Evolutionary conservation across 2,329 filamentous ascomycete species (phyloP), one percentile per base, ranked within the genome.

Genomic region (Fusarium chaquense): DNA sequence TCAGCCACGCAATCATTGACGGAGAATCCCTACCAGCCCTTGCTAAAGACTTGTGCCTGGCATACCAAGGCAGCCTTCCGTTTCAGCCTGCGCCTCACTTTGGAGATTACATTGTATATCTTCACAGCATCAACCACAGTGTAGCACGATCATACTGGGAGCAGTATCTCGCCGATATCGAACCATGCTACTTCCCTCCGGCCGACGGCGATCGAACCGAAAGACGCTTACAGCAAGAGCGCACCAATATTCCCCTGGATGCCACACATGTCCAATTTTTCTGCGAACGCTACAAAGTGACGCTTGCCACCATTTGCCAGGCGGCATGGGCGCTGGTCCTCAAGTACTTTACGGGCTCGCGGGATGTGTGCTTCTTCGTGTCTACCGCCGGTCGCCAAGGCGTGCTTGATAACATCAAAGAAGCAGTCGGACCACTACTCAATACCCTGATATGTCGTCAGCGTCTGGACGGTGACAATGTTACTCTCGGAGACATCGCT

Each of bases 361-460:
- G 44, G 50, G 50, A 53, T 53, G 50, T 53, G 50, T 53, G 50
- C 50, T 53, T 53, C 50, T 53, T 53, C 38, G 50, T 53, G 38
- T 53, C 50, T 28, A 53, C 50, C 50, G 50, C 50, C 50, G 50
- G 50, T 44, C 50, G 50, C 44, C 50, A 53, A 53, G 50, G 50
- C 38, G 50, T 53, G 50, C 50, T 53, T 43, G 50, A 53, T 53
- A 53, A 53, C 50, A 53, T 53, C 50, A 53, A 53, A 53, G 50
- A 53, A 53, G 50, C 50, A 53, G 50, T 53, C 38, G 50, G 50
- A 53, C 50, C 50, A 53, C 50, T 53, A 53, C 50, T 53, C 50
- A 53, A 53, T 53, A 53, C 50, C 50, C 50, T 53, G 35, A 43
- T 53, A 53, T 53, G 50, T 53, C 50, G 38, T 53, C 50, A 53